Percentiles rank a stretch among this genome's conserved stretches.
phyloP scores from a whole-genome alignment of 139 green algal genomes.

The Chlorella vulgaris region DNA sequence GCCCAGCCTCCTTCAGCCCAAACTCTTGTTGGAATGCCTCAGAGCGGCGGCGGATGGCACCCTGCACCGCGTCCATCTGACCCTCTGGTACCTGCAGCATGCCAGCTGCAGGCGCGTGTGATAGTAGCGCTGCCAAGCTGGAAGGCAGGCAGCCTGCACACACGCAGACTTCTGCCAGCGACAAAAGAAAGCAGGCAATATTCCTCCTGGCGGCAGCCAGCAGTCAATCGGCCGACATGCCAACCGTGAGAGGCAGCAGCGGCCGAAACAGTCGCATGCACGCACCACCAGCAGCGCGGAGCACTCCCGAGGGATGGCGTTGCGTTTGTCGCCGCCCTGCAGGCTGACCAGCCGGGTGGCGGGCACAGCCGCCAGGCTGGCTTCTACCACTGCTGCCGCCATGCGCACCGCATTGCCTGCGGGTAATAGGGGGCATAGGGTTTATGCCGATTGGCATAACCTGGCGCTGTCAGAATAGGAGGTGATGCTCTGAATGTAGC shows the following conservation, averaged over 20 bases:
- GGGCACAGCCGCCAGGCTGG: neutral
- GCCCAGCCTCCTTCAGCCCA: conserved; percentile 48
- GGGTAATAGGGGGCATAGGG: neutral
- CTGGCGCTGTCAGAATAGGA: no score
- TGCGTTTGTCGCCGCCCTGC: conserved; percentile 77
- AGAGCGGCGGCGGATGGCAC: conserved; percentile 9
- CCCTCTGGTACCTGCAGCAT: conserved; percentile 39
- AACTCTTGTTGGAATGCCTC: conserved; percentile 59
- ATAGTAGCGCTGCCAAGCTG: neutral
- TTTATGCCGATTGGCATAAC: neutral
- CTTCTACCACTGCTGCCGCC: conserved; percentile 28
- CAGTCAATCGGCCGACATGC: no score
- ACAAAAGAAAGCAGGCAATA: neutral
- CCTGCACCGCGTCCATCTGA: neutral
- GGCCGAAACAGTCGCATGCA: no score
- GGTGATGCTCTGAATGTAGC: no score
- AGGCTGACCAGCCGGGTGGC: conserved; percentile 44
- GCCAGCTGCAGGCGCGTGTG: neutral
- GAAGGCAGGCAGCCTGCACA: neutral
- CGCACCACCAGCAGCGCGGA: conserved; percentile 48
- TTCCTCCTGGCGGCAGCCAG: neutral
- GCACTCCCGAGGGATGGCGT: conserved; percentile 73
- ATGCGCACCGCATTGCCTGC: conserved; percentile 57
- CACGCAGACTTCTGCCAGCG: no score
- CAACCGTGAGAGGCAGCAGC: no score